These are phyloP conservation scores for Starmerella floris DNA, from an alignment of 805 yeast species.

Conservation along the genomic window DNA sequence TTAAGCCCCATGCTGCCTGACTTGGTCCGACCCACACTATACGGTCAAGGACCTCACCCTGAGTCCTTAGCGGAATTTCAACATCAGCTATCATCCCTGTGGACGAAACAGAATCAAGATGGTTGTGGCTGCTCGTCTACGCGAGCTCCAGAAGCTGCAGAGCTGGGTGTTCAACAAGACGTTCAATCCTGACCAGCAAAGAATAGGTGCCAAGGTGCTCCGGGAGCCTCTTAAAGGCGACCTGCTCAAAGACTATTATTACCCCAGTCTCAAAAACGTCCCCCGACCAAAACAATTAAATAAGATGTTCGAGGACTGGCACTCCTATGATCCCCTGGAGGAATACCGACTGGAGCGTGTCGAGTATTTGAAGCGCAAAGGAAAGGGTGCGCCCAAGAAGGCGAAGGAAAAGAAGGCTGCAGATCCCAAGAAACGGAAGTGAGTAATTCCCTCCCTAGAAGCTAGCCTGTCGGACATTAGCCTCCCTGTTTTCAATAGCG, in stretches of 20 bases:
- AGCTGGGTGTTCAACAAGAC: slow-evolving; percentile 25
- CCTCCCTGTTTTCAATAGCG: too few species aligned
- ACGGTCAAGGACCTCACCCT: too few species aligned
- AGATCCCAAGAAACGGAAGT: slow-evolving; percentile 18
- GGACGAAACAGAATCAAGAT: slow-evolving; percentile 4
- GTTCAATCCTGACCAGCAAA: slow-evolving; percentile 25
- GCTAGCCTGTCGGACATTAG: too few species aligned
- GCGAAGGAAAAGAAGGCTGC: slow-evolving; percentile 23
- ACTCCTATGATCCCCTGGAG: slow-evolving; percentile 21
- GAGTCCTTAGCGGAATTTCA: too few species aligned
- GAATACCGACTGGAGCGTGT: slow-evolving; percentile 20
- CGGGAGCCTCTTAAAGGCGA: slow-evolving; percentile 26
- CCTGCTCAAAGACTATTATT: slow-evolving; percentile 25
- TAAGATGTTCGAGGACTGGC: slow-evolving; percentile 17
- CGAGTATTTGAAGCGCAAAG: slow-evolving; percentile 21
- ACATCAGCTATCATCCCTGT: too few species aligned
- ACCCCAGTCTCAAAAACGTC: slow-evolving; percentile 20
- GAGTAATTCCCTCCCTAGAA: too few species aligned
- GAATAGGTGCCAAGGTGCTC: slow-evolving; percentile 28
- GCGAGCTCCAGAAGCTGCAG: slow-evolving; percentile 23
- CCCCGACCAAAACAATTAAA: slow-evolving; percentile 21
- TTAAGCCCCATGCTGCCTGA: too few species aligned
- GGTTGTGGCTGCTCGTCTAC: slow-evolving; percentile 19
- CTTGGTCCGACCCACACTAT: too few species aligned
- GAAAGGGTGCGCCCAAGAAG: slow-evolving; percentile 27